Evolutionary conservation across 768 basidiomycete genomes (phyloP).

Genomic region (Lactifluus piperatus): DNA sequence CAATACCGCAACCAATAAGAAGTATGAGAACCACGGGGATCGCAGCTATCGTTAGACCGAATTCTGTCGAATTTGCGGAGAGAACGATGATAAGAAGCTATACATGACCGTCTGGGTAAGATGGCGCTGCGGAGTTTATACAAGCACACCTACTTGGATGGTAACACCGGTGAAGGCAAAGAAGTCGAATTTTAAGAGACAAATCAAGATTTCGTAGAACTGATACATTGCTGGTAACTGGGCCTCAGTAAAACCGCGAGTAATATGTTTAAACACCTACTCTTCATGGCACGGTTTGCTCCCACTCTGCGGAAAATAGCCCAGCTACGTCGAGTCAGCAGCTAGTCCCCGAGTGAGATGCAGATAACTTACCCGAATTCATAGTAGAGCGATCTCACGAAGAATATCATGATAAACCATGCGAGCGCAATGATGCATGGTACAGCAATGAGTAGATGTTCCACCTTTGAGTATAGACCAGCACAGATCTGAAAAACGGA

Average conservation of each 20-base stretch:
- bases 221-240: constrained; percentile 64
- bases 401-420: constrained; percentile 60
- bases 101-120: background rate
- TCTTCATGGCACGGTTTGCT: constrained; percentile 77
- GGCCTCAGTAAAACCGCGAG: constrained; percentile 7
- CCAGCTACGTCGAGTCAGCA: constrained; percentile 43
- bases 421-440: constrained; percentile 61
- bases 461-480: constrained; percentile 50
- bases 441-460: constrained; percentile 62
- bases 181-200: constrained; percentile 84
- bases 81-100: constrained; percentile 81
- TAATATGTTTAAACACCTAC: constrained; percentile 33
- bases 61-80: constrained; percentile 54
- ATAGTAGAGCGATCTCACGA: constrained; percentile 58
- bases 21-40: constrained; percentile 71
- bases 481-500: constrained; percentile 33
- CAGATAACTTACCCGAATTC: constrained; percentile 66
- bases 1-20: constrained; percentile 54
- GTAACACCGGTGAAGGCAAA: constrained; percentile 84
- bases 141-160: constrained; percentile 54
- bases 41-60: constrained; percentile 73
- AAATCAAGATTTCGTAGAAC: constrained; percentile 81
- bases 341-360: background rate
- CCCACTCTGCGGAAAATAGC: constrained; percentile 87
- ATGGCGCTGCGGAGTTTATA: background rate